phyloP scores from a whole-genome alignment of 148 eudicot genomes.

The Dysphania ambrosioides region DNA sequence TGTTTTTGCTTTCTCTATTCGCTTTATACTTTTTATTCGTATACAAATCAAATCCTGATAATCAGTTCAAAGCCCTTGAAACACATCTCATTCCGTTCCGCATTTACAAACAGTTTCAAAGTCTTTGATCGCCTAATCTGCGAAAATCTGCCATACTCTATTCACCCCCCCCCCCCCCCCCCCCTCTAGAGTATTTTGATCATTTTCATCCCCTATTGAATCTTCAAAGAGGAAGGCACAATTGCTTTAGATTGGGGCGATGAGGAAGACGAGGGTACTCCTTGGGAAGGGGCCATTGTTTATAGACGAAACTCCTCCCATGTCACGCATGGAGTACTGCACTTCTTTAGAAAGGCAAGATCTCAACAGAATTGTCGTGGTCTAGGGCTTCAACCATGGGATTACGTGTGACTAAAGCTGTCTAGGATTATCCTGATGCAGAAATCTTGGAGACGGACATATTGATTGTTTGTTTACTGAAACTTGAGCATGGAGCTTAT shows the following conservation, averaged over 20 bases:
- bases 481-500: conserved; percentile 8
- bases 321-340: conserved; percentile 66
- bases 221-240: conserved; percentile 22
- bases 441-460: too few species aligned
- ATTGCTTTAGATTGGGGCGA: conserved; percentile 33
- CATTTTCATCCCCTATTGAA: too few species aligned
- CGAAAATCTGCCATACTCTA: too few species aligned
- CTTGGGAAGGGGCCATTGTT: conserved; percentile 89
- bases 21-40: too few species aligned
- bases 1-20: too few species aligned
- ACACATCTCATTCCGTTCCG: too few species aligned
- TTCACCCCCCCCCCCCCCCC: too few species aligned
- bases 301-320: conserved; percentile 67
- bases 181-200: too few species aligned
- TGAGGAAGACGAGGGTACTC: conserved; percentile 45
- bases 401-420: conserved; percentile 64
- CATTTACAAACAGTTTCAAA: too few species aligned
- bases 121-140: too few species aligned
- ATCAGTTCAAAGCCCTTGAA: too few species aligned
- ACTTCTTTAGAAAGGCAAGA: conserved; percentile 76
- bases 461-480: neutral
- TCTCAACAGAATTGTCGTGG: conserved; percentile 62
- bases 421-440: conserved; percentile 65
- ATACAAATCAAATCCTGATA: too few species aligned
- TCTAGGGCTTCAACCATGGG: conserved; percentile 78